Percentiles rank a stretch among this genome's conserved stretches.
Evolutionary conservation across 139 green algal genomes (phyloP).

Genomic region (Mychonastes homosphaera): DNA sequence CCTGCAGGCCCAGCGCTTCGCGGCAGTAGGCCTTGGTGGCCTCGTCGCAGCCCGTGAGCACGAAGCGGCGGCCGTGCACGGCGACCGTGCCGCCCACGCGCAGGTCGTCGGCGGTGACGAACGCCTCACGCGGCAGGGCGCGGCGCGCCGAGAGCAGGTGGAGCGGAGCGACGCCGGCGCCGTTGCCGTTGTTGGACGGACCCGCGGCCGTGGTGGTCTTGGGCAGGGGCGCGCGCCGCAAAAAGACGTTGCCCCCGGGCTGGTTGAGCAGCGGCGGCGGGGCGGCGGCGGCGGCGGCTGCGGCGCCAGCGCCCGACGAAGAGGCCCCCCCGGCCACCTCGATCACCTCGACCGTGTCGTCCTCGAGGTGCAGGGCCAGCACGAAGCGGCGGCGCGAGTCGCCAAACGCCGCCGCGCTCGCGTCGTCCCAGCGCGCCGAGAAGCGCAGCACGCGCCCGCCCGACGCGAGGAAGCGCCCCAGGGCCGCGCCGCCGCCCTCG

Average conservation of each 20-base stretch:
- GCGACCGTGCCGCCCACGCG: conserved; percentile 53
- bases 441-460: conserved; percentile 58
- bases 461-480: too few species aligned
- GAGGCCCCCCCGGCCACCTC: conserved; percentile 34
- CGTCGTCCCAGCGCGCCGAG: conserved; percentile 70
- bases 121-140: background rate
- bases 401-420: conserved; percentile 52
- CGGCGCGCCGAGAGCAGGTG: background rate
- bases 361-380: conserved; percentile 87
- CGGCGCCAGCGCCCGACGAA: background rate
- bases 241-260: background rate
- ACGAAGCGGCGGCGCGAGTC: conserved; percentile 67
- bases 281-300: background rate
- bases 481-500: conserved; percentile 44
- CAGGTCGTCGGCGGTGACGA: conserved; percentile 58
- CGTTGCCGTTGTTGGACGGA: too few species aligned
- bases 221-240: too few species aligned
- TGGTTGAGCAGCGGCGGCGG: background rate
- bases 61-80: conserved; percentile 69
- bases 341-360: conserved; percentile 86
- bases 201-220: too few species aligned
- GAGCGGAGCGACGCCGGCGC: background rate
- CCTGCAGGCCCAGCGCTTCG: too few species aligned
- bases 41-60: conserved; percentile 73
- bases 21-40: conserved; percentile 56